Evolutionary conservation across 768 basidiomycete genomes (phyloP).

Genomic region (Crassisporium funariophilum): DNA sequence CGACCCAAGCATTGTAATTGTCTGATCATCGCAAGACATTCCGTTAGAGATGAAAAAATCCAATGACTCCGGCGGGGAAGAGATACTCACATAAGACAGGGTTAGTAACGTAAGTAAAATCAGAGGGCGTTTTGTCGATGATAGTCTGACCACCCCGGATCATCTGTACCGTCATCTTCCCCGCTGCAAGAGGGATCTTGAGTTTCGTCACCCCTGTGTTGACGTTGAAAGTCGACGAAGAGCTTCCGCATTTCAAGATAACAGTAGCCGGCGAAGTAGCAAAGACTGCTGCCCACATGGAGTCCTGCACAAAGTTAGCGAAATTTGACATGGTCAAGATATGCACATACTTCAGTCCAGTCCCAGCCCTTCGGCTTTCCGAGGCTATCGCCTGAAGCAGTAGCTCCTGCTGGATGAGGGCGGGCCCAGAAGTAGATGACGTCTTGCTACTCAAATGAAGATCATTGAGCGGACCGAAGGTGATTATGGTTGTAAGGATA

Average conservation of each 20-base stretch:
- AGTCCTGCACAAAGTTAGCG: conserved; percentile 39
- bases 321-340: neutral
- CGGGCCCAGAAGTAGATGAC: conserved; percentile 62
- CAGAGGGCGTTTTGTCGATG: conserved; percentile 48
- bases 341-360: conserved; percentile 47
- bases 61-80: neutral
- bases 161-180: conserved; percentile 59
- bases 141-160: conserved; percentile 50
- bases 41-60: neutral
- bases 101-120: conserved; percentile 40
- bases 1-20: conserved; percentile 67
- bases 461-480: neutral
- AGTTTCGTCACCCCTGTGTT: conserved; percentile 62
- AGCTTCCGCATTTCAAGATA: conserved; percentile 46
- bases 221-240: conserved; percentile 43
- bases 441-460: conserved; percentile 36
- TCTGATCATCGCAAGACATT: conserved; percentile 34
- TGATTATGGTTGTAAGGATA: too few relatives aligned
- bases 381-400: conserved; percentile 43
- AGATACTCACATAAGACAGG: conserved; percentile 38
- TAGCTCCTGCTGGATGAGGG: conserved; percentile 58
- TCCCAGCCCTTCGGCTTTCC: conserved; percentile 52
- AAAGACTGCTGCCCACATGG: conserved; percentile 68
- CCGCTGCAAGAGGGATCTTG: conserved; percentile 55
- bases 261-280: conserved; percentile 54